Evolutionary conservation across 2,329 filamentous ascomycete genomes (phyloP).

Genomic region (Arthrobotrys sinensis): DNA sequence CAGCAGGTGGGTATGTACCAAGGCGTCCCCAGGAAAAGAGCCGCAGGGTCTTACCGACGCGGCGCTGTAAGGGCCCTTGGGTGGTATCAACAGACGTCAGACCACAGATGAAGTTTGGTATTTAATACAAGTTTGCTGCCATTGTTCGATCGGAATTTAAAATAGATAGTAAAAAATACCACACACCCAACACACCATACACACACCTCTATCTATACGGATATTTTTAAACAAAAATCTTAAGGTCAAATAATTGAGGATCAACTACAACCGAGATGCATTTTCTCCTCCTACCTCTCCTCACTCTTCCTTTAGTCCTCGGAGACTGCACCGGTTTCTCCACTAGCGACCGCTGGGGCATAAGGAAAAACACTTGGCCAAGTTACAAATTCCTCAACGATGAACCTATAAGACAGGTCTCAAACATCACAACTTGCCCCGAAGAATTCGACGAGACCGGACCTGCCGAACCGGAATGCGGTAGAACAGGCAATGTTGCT

Average conservation of each 20-base stretch:
- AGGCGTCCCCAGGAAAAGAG: no score
- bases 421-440: slow-evolving; percentile 1
- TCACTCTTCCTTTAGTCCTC: slow-evolving; percentile 1
- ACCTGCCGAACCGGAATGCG: neutral
- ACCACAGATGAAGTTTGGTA: no score
- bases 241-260: no score
- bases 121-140: no score
- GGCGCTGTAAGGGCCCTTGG: no score
- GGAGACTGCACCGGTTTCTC: slow-evolving; percentile 17
- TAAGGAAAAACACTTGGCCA: neutral
- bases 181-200: slow-evolving; percentile 1
- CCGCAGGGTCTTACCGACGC: no score
- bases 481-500: no score
- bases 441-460: neutral
- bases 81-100: no score
- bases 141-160: neutral
- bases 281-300: slow-evolving; percentile 1
- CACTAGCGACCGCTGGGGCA: slow-evolving; percentile 19
- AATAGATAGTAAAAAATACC: neutral
- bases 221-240: no score
- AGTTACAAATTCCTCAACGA: slow-evolving; percentile 11
- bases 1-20: no score
- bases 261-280: neutral
- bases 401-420: slow-evolving; percentile 8
- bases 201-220: neutral